Base-by-base conservation (phyloP, 306 rosid species). In the Phaseolus lunatus region DNA sequence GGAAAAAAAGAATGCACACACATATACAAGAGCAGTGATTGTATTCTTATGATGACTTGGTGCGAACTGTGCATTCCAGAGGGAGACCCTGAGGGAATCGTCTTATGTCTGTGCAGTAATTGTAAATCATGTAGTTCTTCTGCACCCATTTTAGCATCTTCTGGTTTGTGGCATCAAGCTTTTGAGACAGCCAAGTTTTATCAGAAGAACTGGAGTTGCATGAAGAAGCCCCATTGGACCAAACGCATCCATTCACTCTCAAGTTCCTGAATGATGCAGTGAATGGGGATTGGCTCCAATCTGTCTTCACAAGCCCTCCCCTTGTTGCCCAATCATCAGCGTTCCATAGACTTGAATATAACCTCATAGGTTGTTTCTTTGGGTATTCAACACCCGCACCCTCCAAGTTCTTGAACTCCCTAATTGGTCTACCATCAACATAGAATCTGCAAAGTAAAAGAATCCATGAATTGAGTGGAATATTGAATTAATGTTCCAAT, bases 301-400 rank as follows among this genome's bases (percentile, higher is more conserved):
- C 88, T 37, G 94, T 91, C 77, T 89, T 91, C 20, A 91, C 84
- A 2, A 80, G 78, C n/a, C 96, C 96, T 13, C 96, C 96, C 67
- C 94, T 87, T 4, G 96, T 91, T 7, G 96, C 96, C 96, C 93
- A 89, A 1, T 87, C 86, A 57, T 90, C 91, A 10, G 90, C 96
- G 48, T 89, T 83, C 96, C 96, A 91, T 0, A 91, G 77, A 69
- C 91, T 91, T 0, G 97, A 86, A 15, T 87, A 82, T 16, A 91
- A 50, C 67, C 84, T 88, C 94, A 91, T 89, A 0, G 94, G 78
- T 9, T 84, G 91, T 0, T 29, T 88, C 37, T 82, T 82, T 0
- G 92, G 94, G 70, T 77, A 91, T 5, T 88, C 78, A 39, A 89
- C 73, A 1, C 97, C 94, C 0, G 22, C 65, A 4, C 87, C 58